These are phyloP conservation scores for Pythium coloratum DNA, from an alignment of 352 stramenopile genomes.

Conservation along the genomic window DNA sequence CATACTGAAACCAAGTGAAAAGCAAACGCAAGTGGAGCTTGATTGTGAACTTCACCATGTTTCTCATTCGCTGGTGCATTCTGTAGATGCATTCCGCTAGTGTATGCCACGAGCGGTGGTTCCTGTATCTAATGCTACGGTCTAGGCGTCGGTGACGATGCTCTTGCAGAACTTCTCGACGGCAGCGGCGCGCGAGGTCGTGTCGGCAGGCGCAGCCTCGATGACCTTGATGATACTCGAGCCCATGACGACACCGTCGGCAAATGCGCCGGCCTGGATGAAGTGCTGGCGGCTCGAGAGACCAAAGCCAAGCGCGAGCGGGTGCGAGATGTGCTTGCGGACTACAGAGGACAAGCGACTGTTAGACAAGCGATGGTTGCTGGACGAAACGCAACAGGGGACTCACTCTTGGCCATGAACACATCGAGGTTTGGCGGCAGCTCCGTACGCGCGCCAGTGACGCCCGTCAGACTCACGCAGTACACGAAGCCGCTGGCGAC, in stretches of 20 bases:
- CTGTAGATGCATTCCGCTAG: not conserved
- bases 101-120: not conserved
- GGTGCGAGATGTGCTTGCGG: slow-evolving; percentile 80
- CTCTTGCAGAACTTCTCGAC: slow-evolving; percentile 79
- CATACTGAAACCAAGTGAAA: slow-evolving; percentile 4
- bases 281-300: slow-evolving; percentile 94
- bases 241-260: slow-evolving; percentile 90
- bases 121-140: slow-evolving; percentile 4
- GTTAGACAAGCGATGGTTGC: not conserved
- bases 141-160: slow-evolving; percentile 50
- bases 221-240: slow-evolving; percentile 89
- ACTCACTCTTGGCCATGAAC: slow-evolving; percentile 91
- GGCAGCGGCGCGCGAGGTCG: slow-evolving; percentile 57
- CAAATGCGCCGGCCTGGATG: slow-evolving; percentile 89
- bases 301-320: slow-evolving; percentile 97
- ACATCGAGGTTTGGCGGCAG: slow-evolving; percentile 92
- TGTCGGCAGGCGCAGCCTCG: slow-evolving; percentile 58
- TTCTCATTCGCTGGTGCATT: slow-evolving; percentile 1
- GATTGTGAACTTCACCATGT: not conserved
- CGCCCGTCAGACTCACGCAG: slow-evolving; percentile 87
- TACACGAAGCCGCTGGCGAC: slow-evolving; percentile 86
- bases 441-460: slow-evolving; percentile 92
- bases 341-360: slow-evolving; percentile 36
- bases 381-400: not conserved
- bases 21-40: not conserved